Evolutionary conservation across 2,329 filamentous ascomycete genomes (phyloP).

Genomic region (Pseudogymnoascus sp.): DNA sequence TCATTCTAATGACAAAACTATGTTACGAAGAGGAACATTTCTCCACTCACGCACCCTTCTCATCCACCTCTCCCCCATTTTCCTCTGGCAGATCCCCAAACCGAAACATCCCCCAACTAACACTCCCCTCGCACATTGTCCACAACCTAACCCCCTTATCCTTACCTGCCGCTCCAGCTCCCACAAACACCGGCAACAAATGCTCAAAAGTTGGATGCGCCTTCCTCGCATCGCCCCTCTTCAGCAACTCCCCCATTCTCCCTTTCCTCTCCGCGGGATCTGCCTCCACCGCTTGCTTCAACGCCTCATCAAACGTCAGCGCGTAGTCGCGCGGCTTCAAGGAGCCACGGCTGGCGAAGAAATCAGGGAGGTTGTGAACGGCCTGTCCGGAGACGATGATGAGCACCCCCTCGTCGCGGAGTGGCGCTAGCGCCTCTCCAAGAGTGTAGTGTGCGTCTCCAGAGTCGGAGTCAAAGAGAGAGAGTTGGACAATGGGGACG

Average conservation of each 20-base stretch:
- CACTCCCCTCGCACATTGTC: constrained; percentile 40
- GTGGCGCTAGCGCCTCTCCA: constrained; percentile 54
- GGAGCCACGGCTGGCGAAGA: constrained; percentile 35
- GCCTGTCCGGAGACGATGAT: constrained; percentile 69
- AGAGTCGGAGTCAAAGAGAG: constrained; percentile 56
- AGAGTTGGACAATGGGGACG: constrained; percentile 65
- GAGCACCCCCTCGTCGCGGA: constrained; percentile 58
- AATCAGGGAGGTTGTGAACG: constrained; percentile 58
- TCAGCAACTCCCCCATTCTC: constrained; percentile 37
- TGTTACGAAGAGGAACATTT: constrained; percentile 8
- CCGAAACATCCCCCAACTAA: constrained; percentile 47
- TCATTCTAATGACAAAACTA: no score
- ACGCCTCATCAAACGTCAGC: constrained; percentile 48
- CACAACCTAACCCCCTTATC: constrained; percentile 36
- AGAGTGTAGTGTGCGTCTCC: constrained; percentile 58
- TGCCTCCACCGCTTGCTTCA: constrained; percentile 43
- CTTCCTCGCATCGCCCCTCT: constrained; percentile 44
- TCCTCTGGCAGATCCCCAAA: constrained; percentile 26
- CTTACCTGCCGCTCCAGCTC: constrained; percentile 44
- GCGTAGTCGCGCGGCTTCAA: constrained; percentile 47
- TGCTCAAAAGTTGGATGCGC: constrained; percentile 59
- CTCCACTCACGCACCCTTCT: neutral
- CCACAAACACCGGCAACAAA: constrained; percentile 50
- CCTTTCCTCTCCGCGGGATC: constrained; percentile 33
- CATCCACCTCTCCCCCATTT: neutral